Conservation (phyloP, 2,329 filamentous ascomycete genomes). For the Ceratocystiopsis sp. region DNA sequence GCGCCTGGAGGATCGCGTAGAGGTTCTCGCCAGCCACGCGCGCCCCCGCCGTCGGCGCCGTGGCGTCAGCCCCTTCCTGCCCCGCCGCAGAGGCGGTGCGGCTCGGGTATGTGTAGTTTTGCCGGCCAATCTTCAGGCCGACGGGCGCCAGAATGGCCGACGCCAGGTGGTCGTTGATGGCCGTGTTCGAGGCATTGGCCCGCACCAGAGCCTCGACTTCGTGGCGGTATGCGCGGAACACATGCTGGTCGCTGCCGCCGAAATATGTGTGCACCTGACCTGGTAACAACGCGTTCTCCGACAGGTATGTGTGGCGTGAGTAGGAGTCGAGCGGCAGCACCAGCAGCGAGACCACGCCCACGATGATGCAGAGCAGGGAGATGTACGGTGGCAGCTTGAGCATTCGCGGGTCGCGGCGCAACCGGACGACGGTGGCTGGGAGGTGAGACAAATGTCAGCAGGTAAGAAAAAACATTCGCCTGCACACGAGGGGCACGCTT, state of each 20-base stretch:
- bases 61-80: too few species aligned
- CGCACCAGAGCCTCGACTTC: constrained; percentile 49
- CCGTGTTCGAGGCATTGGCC: constrained; percentile 31
- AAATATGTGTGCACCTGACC: constrained; percentile 98
- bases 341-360: constrained; percentile 80
- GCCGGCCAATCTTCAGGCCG: constrained; percentile 73
- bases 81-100: too few species aligned
- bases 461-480: not conserved
- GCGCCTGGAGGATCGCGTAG: constrained; percentile 85
- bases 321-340: constrained; percentile 81
- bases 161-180: constrained; percentile 55
- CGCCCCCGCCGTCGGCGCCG: constrained; percentile 47
- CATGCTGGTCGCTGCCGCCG: constrained; percentile 84
- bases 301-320: constrained; percentile 86
- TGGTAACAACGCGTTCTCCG: constrained; percentile 87
- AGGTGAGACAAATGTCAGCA: not conserved
- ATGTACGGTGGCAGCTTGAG: constrained; percentile 76
- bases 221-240: constrained; percentile 77
- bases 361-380: constrained; percentile 65
- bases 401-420: constrained; percentile 67
- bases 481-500: constrained; percentile 11
- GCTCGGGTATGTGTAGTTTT: constrained; percentile 61
- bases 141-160: constrained; percentile 53
- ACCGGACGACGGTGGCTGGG: constrained; percentile 42
- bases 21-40: constrained; percentile 70